Evolutionary conservation across 2,329 filamentous ascomycete species (phyloP), one percentile per base, ranked within the genome.

Genomic region (Nakataea oryzae): DNA sequence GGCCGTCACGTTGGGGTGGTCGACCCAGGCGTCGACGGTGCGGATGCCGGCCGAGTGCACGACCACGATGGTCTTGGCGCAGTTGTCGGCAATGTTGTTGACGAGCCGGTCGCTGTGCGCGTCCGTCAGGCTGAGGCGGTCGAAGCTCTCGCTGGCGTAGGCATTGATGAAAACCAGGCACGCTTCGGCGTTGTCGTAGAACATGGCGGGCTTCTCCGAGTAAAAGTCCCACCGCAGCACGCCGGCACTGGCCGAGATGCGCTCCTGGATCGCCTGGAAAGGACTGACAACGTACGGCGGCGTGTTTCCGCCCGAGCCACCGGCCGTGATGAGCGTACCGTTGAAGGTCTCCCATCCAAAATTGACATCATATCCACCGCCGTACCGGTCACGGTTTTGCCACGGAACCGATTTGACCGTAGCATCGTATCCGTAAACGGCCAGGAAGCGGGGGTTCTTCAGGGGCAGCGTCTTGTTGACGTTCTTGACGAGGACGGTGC

Each of bases 101-200:
- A 90, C 79, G 0, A 89, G 75, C 0, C 73, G 72, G 64, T 89
- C 86, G 63, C 83, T 86, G 54, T 83, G 83, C 65, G 86, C 88
- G 69, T 96, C 90, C 59, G 84, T 82, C 27, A 95, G 80, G 13
- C 82, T 82, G 0, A 83, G 76, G 54, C 86, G 80, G 65, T 91
- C 81, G 73, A 83, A 91, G 0, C 89, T 90, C 74, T 96, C 92
- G 0, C 90, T 89, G 0, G 88, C 84, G 70, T 93, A 90, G 41
- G 81, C 83, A 70, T 89, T 87, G 70, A 86, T 80, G 67, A 86
- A 85, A 0, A 86, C 82, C 1, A 86, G 70, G 61, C 89, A 93
- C 21, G 89, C 78, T 68, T 91, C 80, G 3, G 79, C 75, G 28
- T 72, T 77, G 47, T 72, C 69, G 62, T 81, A 78, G 5, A 81